Conservation (phyloP, 2,329 filamentous ascomycete species). For the Talaromyces sp. region DNA sequence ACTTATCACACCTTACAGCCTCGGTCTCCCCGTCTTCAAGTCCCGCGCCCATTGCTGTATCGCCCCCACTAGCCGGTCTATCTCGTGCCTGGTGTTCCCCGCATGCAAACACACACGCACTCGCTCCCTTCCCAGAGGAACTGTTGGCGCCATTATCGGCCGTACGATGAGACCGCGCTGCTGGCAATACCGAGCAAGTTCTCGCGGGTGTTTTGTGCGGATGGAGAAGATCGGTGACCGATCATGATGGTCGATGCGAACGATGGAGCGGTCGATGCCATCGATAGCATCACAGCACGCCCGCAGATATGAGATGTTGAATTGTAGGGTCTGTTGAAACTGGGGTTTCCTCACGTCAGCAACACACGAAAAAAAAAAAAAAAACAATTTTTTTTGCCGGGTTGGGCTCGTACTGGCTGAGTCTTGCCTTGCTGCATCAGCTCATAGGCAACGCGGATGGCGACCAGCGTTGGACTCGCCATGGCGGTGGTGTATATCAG, state of each 20-base stretch:
- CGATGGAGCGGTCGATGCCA: slow-evolving; percentile 20
- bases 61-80: slow-evolving; percentile 48
- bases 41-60: slow-evolving; percentile 45
- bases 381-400: background rate
- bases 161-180: slow-evolving; percentile 54
- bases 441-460: slow-evolving; percentile 54
- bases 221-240: slow-evolving; percentile 62
- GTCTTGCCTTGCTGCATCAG: slow-evolving; percentile 50
- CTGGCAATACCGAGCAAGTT: slow-evolving; percentile 58
- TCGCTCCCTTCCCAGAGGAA: slow-evolving; percentile 58
- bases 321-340: slow-evolving; percentile 31
- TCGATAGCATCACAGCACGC: slow-evolving; percentile 37
- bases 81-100: slow-evolving; percentile 54
- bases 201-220: slow-evolving; percentile 53
- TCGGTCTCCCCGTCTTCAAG: background rate
- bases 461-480: slow-evolving; percentile 55
- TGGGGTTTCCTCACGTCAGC: background rate
- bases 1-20: background rate
- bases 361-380: background rate
- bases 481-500: slow-evolving; percentile 71
- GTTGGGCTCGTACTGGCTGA: slow-evolving; percentile 32
- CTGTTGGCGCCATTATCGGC: slow-evolving; percentile 63
- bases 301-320: slow-evolving; percentile 43
- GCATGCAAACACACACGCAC: slow-evolving; percentile 65
- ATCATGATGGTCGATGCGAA: slow-evolving; percentile 39